Conservation (phyloP, 306 rosid species). For the Alnus rubra region DNA sequence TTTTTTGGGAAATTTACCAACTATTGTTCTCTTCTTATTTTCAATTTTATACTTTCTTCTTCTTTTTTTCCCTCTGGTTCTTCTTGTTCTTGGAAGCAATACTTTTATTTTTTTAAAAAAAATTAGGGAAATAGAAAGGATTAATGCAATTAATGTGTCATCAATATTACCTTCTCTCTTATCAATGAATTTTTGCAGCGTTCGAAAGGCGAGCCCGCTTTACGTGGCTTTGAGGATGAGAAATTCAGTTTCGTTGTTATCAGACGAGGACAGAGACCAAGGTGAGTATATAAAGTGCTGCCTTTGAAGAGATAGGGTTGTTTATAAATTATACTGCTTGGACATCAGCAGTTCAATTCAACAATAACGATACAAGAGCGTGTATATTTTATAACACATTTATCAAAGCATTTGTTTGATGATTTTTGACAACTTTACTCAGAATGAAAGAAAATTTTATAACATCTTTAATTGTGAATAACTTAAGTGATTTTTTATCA, state of each 20-base stretch:
- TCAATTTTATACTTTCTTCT: neutral
- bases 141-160: neutral
- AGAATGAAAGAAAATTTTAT: neutral
- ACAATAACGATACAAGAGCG: neutral
- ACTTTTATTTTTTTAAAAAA: neutral
- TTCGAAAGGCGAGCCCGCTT: slow-evolving; percentile 65
- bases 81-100: neutral
- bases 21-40: neutral
- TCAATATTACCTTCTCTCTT: slow-evolving; percentile 13
- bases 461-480: neutral
- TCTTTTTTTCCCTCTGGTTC: neutral
- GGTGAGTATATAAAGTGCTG: slow-evolving; percentile 45
- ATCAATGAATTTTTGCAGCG: slow-evolving; percentile 47
- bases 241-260: slow-evolving; percentile 78
- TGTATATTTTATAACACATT: neutral
- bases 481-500: neutral
- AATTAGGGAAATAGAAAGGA: neutral
- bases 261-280: slow-evolving; percentile 84
- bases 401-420: neutral
- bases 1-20: too few species aligned
- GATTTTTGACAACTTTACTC: neutral
- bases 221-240: slow-evolving; percentile 96
- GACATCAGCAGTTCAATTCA: neutral
- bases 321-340: neutral
- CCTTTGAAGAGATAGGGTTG: neutral